These are phyloP conservation scores for Ramularia collo-cygni DNA, from an alignment of 2,329 filamentous ascomycete genomes.

Conservation along the genomic window DNA sequence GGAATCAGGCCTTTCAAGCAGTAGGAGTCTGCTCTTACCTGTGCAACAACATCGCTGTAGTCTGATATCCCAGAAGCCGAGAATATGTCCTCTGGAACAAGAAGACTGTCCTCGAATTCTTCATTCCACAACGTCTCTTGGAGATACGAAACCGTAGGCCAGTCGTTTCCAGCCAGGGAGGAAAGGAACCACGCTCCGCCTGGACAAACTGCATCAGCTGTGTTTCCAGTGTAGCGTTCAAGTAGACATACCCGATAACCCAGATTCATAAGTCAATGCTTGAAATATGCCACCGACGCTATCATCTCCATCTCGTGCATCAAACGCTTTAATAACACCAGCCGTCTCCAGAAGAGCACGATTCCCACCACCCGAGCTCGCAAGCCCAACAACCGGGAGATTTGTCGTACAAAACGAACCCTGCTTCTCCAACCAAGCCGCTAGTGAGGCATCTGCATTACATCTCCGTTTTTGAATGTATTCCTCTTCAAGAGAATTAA, in stretches of 20 bases:
- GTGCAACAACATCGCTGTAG: constrained; percentile 28
- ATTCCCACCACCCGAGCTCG: constrained; percentile 39
- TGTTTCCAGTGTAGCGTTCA: no score
- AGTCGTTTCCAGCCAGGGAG: constrained; percentile 42
- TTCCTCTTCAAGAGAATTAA: constrained; percentile 33
- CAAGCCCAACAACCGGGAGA: constrained; percentile 38
- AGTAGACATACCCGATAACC: constrained; percentile 31
- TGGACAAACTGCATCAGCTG: no score
- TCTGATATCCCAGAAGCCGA: constrained; percentile 13
- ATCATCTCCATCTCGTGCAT: constrained; percentile 36
- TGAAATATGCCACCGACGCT: constrained; percentile 40
- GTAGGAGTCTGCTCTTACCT: constrained; percentile 20
- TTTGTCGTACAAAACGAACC: constrained; percentile 30
- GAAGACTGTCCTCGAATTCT: constrained; percentile 33
- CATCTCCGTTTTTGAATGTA: constrained; percentile 35
- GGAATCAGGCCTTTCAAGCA: no score
- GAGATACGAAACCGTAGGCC: constrained; percentile 38
- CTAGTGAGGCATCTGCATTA: constrained; percentile 34
- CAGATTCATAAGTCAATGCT: constrained; percentile 40
- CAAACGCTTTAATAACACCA: constrained; percentile 40
- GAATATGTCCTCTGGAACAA: constrained; percentile 30
- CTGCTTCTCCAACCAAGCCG: constrained; percentile 35
- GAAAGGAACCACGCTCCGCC: constrained; percentile 43
- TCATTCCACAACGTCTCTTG: constrained; percentile 35
- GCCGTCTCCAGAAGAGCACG: constrained; percentile 35